Conservation (phyloP, 208 protist species). For the Trypanosomatidae sp. region DNA sequence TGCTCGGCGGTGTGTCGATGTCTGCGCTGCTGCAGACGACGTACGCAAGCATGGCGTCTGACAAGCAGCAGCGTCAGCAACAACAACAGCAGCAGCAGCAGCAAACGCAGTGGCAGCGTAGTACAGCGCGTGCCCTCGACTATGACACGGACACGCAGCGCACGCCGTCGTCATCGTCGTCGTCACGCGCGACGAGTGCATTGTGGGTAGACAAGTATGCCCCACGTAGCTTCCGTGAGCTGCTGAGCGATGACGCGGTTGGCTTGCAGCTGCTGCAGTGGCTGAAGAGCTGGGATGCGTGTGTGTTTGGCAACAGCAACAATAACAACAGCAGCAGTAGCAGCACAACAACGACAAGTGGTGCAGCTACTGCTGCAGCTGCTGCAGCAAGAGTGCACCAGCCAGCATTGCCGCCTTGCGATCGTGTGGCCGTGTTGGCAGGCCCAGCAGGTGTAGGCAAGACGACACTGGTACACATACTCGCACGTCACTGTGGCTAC, state of each 20-base stretch:
- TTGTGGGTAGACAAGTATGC: constrained; percentile 72
- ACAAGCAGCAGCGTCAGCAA: no score
- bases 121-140: no score
- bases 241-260: constrained; percentile 71
- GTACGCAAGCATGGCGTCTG: no score
- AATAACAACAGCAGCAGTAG: constrained; percentile 1
- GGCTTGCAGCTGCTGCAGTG: constrained; percentile 70
- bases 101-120: no score
- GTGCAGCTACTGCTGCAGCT: neutral
- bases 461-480: constrained; percentile 91
- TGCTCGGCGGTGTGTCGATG: no score
- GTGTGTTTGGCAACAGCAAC: constrained; percentile 25
- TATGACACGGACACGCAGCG: neutral
- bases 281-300: constrained; percentile 70
- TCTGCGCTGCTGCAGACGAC: no score
- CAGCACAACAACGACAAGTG: neutral
- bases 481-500: constrained; percentile 90
- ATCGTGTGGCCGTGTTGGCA: constrained; percentile 66
- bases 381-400: neutral
- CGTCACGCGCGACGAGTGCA: constrained; percentile 3
- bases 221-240: constrained; percentile 53
- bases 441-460: constrained; percentile 94
- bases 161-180: constrained; percentile 1
- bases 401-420: constrained; percentile 18
- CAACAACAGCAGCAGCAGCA: no score